phyloP scores from a whole-genome alignment of 306 rosid genomes.

The Cucurbita argyrosperma region DNA sequence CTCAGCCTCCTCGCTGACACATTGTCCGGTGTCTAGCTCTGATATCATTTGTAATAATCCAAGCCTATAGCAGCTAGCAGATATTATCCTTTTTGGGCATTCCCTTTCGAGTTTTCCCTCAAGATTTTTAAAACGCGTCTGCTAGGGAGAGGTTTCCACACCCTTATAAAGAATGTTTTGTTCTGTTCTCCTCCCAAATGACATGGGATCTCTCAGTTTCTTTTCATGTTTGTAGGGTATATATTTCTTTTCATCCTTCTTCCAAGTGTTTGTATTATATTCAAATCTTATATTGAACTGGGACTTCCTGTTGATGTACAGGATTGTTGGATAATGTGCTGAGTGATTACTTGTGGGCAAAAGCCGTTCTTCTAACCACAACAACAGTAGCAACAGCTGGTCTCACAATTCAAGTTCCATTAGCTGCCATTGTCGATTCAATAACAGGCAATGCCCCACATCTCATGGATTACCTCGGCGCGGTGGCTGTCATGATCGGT shows the following conservation, averaged over 20 bases:
- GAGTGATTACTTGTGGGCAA: conserved; percentile 93
- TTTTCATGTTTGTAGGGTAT: background rate
- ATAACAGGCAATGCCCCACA: conserved; percentile 65
- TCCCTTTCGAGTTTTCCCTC: no score
- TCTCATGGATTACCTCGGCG: conserved; percentile 69
- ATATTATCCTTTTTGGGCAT: no score
- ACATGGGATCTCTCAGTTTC: background rate
- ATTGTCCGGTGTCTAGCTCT: no score
- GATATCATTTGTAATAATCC: no score
- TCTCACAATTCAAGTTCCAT: conserved; percentile 83
- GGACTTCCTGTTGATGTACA: conserved; percentile 5
- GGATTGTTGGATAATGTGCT: conserved; percentile 90
- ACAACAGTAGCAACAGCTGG: conserved; percentile 97
- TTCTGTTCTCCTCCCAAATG: no score
- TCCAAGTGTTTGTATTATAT: background rate
- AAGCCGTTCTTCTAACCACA: conserved; percentile 92
- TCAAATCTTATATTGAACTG: background rate
- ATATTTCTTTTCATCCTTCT: background rate
- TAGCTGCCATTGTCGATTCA: conserved; percentile 82
- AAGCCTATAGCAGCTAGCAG: no score
- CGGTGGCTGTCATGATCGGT: conserved; percentile 66
- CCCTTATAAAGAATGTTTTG: no score
- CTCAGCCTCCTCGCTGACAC: no score
- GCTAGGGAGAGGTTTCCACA: no score
- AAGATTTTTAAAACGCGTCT: no score